Base-by-base conservation (phyloP, 371 early-diverging fungal species). In the Apophysomyces sp. region DNA sequence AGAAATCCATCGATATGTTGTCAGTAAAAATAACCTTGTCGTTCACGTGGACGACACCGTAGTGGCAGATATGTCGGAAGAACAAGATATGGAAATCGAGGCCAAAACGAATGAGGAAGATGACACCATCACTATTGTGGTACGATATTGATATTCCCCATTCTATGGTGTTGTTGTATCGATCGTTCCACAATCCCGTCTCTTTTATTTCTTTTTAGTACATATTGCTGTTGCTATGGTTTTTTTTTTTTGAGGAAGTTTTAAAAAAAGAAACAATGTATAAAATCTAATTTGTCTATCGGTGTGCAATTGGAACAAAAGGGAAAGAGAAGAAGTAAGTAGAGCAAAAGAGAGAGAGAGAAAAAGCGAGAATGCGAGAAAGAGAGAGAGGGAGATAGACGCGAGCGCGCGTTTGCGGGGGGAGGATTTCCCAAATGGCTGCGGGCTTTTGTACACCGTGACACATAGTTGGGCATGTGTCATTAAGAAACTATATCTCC, bases 71-170 rank as follows among this genome's bases (percentile, higher is more conserved):
- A 80, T 86, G 63, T 59, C 66, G 2, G 86, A 86, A 49, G 82
- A 83, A 58, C 72, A 78, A 40, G 82, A 78, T 55, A 86, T 86
- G 76, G 74, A 71, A 8, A 72, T 85, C 37, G 80, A 80, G 12
- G 79, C 67, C 55, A 69, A 72, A 8, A 60, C 77, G 28, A 72
- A 71, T 37, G 66, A 66, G 21, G 49, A 44, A 27, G 82, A 80
- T 61, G 83, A 78, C 12, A 62, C 63, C 18, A 60, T 76, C 29
- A 77, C 76, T 29, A 61, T 85, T 21, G 65, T 78, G 3, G 68
- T 85, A 21, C 75, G 70, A 28, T 83, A 78, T 57, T 80, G 60
- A 75, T 32, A 12, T 49, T 2, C 39, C 26, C 34, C 6, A 18
- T 18, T 21, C 36, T 36, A 29, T 29, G 4, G 3, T 15, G 21